These are phyloP conservation scores for Kwoniella sp. DNA, from an alignment of 768 basidiomycete genomes.

Conservation along the genomic window DNA sequence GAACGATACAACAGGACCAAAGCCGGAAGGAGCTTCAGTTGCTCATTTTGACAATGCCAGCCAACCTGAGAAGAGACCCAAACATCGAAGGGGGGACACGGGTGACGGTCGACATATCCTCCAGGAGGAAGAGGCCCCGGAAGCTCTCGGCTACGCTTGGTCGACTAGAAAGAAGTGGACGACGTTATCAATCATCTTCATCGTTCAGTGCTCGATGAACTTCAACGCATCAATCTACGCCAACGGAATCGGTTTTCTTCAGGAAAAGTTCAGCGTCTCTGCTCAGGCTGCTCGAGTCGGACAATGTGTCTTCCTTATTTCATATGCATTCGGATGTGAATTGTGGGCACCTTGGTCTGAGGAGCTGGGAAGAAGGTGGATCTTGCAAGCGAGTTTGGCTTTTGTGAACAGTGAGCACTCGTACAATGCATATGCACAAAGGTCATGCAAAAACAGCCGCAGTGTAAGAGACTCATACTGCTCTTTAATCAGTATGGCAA, in stretches of 20 bases:
- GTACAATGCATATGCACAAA: no score
- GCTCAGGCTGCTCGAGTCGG: conserved; percentile 48
- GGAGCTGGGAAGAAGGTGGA: conserved; percentile 34
- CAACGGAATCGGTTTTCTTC: conserved; percentile 41
- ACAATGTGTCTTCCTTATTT: conserved; percentile 47
- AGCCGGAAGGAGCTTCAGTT: conserved; percentile 4
- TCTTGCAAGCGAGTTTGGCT: conserved; percentile 42
- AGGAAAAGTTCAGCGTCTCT: conserved; percentile 42
- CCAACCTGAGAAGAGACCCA: conserved; percentile 9
- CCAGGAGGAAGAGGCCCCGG: conserved; percentile 35
- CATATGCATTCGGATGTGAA: conserved; percentile 51
- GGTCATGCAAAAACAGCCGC: not conserved
- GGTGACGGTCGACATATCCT: conserved; percentile 20
- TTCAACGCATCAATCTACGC: conserved; percentile 39
- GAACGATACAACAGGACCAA: not conserved
- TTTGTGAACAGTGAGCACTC: conserved; percentile 53
- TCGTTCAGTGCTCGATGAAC: conserved; percentile 43
- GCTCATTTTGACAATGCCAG: conserved; percentile 8
- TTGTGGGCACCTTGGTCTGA: conserved; percentile 48
- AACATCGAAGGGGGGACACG: conserved; percentile 9
- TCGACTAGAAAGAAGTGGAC: conserved; percentile 44
- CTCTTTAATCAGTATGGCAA: conserved; percentile 39
- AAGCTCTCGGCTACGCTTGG: conserved; percentile 30
- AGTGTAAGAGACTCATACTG: not conserved
- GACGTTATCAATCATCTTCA: conserved; percentile 47